These are phyloP conservation scores for Psophocarpus tetragonolobus DNA, from an alignment of 306 rosid species.

Conservation along the genomic window DNA sequence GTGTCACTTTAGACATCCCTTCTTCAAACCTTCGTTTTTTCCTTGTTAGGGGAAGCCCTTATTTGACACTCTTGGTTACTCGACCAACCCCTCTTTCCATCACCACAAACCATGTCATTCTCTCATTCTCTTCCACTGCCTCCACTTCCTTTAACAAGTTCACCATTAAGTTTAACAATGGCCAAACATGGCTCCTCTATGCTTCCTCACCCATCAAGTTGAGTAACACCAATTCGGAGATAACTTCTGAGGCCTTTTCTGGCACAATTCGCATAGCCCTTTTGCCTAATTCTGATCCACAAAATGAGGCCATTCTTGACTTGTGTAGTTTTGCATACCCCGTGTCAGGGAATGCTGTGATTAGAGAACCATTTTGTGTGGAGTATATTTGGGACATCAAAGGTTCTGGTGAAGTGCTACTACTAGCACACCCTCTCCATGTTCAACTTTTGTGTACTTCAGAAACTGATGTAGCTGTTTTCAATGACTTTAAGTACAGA, in stretches of 20 bases:
- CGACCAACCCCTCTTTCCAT: conserved; percentile 51
- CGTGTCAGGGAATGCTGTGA: conserved; percentile 57
- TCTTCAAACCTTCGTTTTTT: conserved; percentile 60
- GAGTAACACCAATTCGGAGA: conserved; percentile 34
- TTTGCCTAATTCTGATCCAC: conserved; percentile 45
- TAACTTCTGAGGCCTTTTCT: conserved; percentile 58
- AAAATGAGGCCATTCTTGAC: conserved; percentile 48
- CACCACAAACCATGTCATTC: conserved; percentile 62
- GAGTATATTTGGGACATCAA: conserved; percentile 77
- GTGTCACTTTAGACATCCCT: conserved; percentile 74
- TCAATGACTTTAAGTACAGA: conserved; percentile 58
- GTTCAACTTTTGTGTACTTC: conserved; percentile 43
- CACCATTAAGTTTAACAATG: conserved; percentile 61
- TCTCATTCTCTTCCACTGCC: conserved; percentile 48
- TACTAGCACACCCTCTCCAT: conserved; percentile 91
- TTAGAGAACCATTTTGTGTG: conserved; percentile 57
- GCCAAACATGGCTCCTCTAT: conserved; percentile 79
- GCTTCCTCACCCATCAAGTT: conserved; percentile 59
- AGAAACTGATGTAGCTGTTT: conserved; percentile 40
- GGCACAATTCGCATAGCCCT: conserved; percentile 67
- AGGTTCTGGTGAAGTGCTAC: conserved; percentile 66
- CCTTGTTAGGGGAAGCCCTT: conserved; percentile 89
- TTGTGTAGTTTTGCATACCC: conserved; percentile 64
- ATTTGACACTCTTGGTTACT: conserved; percentile 52
- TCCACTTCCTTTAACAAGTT: conserved; percentile 47